Base-by-base conservation (phyloP, 2,329 filamentous ascomycete species). In the Emydomyces testavorans region DNA sequence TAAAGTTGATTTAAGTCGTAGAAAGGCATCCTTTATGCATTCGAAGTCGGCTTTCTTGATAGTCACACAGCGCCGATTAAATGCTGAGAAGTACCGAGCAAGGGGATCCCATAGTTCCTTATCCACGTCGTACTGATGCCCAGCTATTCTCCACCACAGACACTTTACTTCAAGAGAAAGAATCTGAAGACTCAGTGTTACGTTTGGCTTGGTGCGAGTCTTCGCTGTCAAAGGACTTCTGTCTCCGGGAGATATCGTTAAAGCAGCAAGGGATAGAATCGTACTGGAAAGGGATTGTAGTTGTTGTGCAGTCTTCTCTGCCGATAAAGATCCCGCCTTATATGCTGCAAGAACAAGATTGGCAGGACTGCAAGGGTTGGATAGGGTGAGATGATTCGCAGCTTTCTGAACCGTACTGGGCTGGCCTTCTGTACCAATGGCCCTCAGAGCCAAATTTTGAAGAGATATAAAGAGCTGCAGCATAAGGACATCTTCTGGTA, bases 51-150 rank as follows among this genome's bases (percentile, higher is more conserved):
- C 31, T 48, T 62, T 64, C n/a, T 64, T 59, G 6, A 65, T 58
- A 13, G 52, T 53, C 15, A 60, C 59, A 41, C 57, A 65, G 16
- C 60, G 60, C 32, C 64, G 58, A 21, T 58, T 56, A 46, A 67
- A 70, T 21, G 48, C 53, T 2, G 59, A 62, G 20, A 71, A 54
- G 35, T 65, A 71, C 11, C 63, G 62, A 28, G 62, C 55, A 43
- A 73, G 60, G 24, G 68, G 70, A 37, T 66, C 62, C 55, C 66
- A 67, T 36, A 72, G 56, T 42, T 73, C 71, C 47, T 62, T 65
- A 3, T 51, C 57, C 36, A 65, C 58, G 29, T 73, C 64, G 16
- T 62, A 64, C n/a, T 61, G 48, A 53, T 71, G 69, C 2, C 62
- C 60, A 3, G 65, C 61, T 6, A 69, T 38, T 32, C 63, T 64